phyloP scores from a whole-genome alignment of 768 basidiomycete genomes.

The Collybia mongolica region DNA sequence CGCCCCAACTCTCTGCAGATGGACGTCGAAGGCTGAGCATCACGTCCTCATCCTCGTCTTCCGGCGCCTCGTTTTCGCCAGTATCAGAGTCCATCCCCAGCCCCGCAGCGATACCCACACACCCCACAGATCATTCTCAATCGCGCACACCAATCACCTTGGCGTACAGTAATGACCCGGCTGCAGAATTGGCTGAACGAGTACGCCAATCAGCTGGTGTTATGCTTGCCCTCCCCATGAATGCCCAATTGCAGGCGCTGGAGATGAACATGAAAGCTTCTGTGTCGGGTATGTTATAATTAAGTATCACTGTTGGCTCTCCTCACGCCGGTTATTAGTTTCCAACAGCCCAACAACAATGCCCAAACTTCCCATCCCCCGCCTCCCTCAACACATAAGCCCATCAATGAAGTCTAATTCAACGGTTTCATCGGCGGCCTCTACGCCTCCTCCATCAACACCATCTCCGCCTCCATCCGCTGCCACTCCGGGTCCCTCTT shows the following conservation, averaged over 20 bases:
- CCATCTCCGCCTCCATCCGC: conserved; percentile 23
- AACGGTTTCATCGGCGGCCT: conserved; percentile 34
- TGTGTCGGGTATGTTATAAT: conserved; percentile 16
- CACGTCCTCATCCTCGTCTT: conserved; percentile 54
- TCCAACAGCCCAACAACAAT: conserved; percentile 14
- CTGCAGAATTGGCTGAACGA: conserved; percentile 43
- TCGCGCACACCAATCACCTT: conserved; percentile 15
- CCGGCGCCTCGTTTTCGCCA: conserved; percentile 54
- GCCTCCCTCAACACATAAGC: conserved; percentile 27
- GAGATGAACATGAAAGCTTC: conserved; percentile 17
- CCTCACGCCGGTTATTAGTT: conserved; percentile 7
- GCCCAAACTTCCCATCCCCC: conserved; percentile 37
- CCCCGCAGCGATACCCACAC: conserved; percentile 23
- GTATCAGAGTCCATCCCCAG: conserved; percentile 36
- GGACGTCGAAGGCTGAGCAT: conserved; percentile 46
- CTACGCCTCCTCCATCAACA: conserved; percentile 40
- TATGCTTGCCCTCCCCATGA: conserved; percentile 47
- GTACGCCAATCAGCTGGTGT: conserved; percentile 59
- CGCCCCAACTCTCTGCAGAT: conserved; percentile 22
- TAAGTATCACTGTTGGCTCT: conserved; percentile 2
- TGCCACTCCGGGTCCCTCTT: conserved; percentile 11
- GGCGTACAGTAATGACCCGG: conserved; percentile 24
- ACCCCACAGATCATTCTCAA: conserved; percentile 17
- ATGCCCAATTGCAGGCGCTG: conserved; percentile 27
- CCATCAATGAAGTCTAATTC: conserved; percentile 21